phyloP scores from a whole-genome alignment of 768 basidiomycete species.

The Megacollybia marginata region DNA sequence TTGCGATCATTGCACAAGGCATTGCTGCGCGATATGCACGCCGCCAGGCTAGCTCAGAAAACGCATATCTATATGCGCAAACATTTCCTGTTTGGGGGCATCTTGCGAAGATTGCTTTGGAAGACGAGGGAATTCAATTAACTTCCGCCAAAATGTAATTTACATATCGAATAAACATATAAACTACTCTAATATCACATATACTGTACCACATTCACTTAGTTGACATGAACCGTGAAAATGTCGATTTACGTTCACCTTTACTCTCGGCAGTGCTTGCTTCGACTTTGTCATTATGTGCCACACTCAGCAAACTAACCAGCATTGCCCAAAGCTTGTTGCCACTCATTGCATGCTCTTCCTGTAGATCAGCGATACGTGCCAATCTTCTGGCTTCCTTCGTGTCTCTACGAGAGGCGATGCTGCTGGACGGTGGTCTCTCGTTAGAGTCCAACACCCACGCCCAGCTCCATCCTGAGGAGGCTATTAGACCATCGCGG shows the following conservation, averaged over 20 bases:
- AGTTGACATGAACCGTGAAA: neutral
- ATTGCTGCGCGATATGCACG: conserved; percentile 83
- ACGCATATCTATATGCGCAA: conserved; percentile 38
- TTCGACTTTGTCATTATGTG: conserved; percentile 6
- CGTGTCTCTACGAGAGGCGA: conserved; percentile 85
- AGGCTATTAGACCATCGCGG: conserved; percentile 32
- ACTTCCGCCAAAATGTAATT: neutral
- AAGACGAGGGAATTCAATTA: conserved; percentile 37
- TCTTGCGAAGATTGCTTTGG: conserved; percentile 51
- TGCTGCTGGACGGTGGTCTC: conserved; percentile 85
- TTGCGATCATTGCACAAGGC: conserved; percentile 81
- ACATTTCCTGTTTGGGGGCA: conserved; percentile 58
- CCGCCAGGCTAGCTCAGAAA: conserved; percentile 85
- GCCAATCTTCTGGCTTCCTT: conserved; percentile 69
- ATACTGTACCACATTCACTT: neutral
- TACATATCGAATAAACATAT: neutral
- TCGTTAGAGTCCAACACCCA: conserved; percentile 82
- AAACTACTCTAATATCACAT: neutral
- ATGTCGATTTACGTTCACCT: conserved; percentile 5
- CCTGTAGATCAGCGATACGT: conserved; percentile 63
- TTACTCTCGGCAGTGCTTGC: neutral
- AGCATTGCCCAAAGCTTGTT: conserved; percentile 70
- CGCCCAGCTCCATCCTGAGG: conserved; percentile 67
- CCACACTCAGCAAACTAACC: conserved; percentile 50
- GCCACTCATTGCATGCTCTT: conserved; percentile 48